phyloP scores from a whole-genome alignment of 2,329 filamentous ascomycete species.

The Neofusicoccum sp. region DNA sequence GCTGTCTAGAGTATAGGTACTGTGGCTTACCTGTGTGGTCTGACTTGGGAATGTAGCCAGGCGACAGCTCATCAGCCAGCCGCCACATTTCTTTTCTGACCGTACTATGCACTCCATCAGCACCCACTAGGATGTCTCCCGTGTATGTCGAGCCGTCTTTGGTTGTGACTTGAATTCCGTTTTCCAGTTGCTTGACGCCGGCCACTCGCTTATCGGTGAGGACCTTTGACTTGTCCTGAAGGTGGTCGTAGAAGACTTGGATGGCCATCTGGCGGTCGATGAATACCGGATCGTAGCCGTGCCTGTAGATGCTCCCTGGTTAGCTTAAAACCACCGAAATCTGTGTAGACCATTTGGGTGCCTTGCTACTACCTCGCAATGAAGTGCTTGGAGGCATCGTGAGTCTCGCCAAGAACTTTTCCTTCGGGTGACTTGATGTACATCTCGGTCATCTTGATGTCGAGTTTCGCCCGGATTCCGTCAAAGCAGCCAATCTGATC shows the following conservation, averaged over 20 bases:
- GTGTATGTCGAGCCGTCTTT: constrained; percentile 6
- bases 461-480: not conserved
- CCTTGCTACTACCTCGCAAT: not conserved
- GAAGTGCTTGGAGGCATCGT: not conserved
- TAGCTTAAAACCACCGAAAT: too few species aligned
- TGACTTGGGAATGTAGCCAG: too few species aligned
- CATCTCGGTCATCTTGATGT: not conserved
- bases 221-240: not conserved
- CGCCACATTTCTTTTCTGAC: constrained; percentile 15
- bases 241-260: constrained; percentile 24
- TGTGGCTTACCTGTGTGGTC: too few species aligned
- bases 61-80: constrained; percentile 15
- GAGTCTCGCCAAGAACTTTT: not conserved
- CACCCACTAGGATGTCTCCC: constrained; percentile 14
- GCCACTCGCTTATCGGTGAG: not conserved
- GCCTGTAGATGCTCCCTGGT: too few species aligned
- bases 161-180: not conserved
- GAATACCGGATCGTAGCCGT: constrained; percentile 5
- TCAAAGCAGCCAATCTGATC: constrained; percentile 6
- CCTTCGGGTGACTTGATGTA: not conserved
- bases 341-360: too few species aligned
- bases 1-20: too few species aligned
- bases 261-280: constrained; percentile 18
- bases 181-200: not conserved
- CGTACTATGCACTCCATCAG: constrained; percentile 14